Evolutionary conservation across 805 yeast genomes (phyloP), one percentile per base, ranked within the genome.

Genomic region (Kluyveromyces starmeri): DNA sequence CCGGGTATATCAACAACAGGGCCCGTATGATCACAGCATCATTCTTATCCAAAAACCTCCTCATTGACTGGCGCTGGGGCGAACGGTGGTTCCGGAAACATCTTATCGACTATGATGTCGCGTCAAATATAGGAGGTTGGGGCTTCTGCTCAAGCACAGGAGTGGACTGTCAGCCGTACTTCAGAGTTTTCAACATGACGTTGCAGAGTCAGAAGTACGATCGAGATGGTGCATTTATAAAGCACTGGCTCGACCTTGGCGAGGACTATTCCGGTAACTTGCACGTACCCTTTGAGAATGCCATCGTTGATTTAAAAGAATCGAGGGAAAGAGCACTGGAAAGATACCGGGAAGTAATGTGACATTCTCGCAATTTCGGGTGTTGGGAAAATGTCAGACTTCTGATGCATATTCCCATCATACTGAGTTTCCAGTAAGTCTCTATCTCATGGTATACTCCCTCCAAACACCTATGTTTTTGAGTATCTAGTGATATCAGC

Each of bases 71-170:
- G 73, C 60, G 77, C 32, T 56, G 63, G 48, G 80, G 80, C 0
- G 73, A 71, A 43, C 51, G 57, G 22, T 73, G 65, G 59, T 73
- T 73, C 46, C 61, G 67, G 46, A 58, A 61, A 42, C 62, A 62
- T 37, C 55, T 73, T 30, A 49, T 71, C 1, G 78, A 73, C 47
- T 67, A 68, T 17, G 80, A 73, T 46, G 61, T 70, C 41, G 62
- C 72, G 20, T 69, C 73, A 27, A 73, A 73, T 48, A 62, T 65
- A 29, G 76, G 73, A 6, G 78, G 78, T 2, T 73, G 78, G 80
- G 73, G 73, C 1, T 71, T 71, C 48, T 56, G 68, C 27, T 62
- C 73, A 3, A 62, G 72, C 40, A 65, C 70, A 1, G 76, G 77
- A 1, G 64, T 69, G 11, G 74, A 70, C 44, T 67, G 73, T 1